Evolutionary conservation across 192 early-diverging fungal genomes (phyloP).

Genomic region (Rhizophlyctis rosea): DNA sequence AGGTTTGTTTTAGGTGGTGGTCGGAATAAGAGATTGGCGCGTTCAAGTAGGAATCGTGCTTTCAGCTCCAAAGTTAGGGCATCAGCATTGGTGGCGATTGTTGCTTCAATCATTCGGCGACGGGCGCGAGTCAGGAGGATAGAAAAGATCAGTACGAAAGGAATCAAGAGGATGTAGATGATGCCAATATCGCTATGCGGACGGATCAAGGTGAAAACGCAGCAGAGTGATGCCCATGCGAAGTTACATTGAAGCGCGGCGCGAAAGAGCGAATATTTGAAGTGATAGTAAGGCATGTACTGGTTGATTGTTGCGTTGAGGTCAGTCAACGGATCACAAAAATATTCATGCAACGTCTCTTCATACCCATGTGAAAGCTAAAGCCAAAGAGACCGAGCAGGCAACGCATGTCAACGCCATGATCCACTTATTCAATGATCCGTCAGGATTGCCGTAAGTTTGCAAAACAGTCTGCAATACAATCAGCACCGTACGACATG

Average conservation of each 20-base stretch:
- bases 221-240: conserved; percentile 33
- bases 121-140: conserved; percentile 14
- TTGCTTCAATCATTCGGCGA: conserved; percentile 23
- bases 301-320: conserved; percentile 8
- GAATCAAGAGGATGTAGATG: conserved; percentile 30
- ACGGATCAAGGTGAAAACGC: conserved; percentile 29
- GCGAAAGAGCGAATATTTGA: conserved; percentile 31
- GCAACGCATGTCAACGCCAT: conserved; percentile 16
- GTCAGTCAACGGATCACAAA: too few relatives aligned
- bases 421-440: conserved; percentile 4
- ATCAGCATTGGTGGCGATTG: conserved; percentile 15
- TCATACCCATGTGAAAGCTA: conserved; percentile 28
- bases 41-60: conserved; percentile 30
- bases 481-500: conserved; percentile 32
- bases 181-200: conserved; percentile 45
- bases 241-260: conserved; percentile 38
- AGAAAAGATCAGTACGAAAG: conserved; percentile 22
- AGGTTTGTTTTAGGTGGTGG: conserved; percentile 11
- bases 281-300: conserved; percentile 50
- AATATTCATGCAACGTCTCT: too few relatives aligned
- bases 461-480: conserved; percentile 25
- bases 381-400: conserved; percentile 9
- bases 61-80: conserved; percentile 36
- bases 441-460: conserved; percentile 13
- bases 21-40: conserved; percentile 26